phyloP scores from a whole-genome alignment of 1,284 basidiomycete species.

The Leccinum subspadiceum region DNA sequence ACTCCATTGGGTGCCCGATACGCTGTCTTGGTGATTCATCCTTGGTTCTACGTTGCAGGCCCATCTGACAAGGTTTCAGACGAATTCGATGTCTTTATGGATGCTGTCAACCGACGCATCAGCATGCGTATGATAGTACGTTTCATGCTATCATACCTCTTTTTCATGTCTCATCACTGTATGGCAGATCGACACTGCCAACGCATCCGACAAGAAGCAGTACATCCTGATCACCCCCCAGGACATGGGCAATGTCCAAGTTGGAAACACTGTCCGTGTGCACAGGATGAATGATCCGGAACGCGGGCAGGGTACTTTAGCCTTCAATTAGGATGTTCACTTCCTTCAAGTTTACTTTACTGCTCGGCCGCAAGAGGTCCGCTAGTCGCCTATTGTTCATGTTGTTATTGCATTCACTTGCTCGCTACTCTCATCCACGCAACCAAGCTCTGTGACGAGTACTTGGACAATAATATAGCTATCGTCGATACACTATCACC shows the following conservation, averaged over 20 bases:
- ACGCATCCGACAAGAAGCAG: conserved; percentile 81
- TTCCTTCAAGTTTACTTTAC: conserved; percentile 4
- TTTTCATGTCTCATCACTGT: conserved; percentile 4
- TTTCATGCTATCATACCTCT: conserved; percentile 5
- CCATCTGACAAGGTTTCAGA: conserved; percentile 41
- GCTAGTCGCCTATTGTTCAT: background rate
- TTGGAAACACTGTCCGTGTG: conserved; percentile 65
- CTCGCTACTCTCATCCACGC: conserved; percentile 1
- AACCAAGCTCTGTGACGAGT: background rate
- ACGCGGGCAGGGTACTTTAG: conserved; percentile 57
- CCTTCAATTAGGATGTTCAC: conserved; percentile 32
- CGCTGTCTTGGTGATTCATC: conserved; percentile 79
- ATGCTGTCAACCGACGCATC: conserved; percentile 87
- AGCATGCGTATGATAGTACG: conserved; percentile 90
- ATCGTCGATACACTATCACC: background rate
- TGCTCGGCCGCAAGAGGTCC: background rate
- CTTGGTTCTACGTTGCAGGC: background rate
- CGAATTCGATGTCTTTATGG: conserved; percentile 96
- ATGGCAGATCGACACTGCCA: conserved; percentile 83
- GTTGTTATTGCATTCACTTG: conserved; percentile 9
- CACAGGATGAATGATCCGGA: conserved; percentile 82
- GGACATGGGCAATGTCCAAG: conserved; percentile 69
- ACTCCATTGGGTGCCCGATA: conserved; percentile 90
- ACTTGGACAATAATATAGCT: background rate
- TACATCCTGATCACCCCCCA: conserved; percentile 92